These are phyloP conservation scores for Metschnikowia santaceciliae DNA, from an alignment of 805 yeast species.

Conservation along the genomic window DNA sequence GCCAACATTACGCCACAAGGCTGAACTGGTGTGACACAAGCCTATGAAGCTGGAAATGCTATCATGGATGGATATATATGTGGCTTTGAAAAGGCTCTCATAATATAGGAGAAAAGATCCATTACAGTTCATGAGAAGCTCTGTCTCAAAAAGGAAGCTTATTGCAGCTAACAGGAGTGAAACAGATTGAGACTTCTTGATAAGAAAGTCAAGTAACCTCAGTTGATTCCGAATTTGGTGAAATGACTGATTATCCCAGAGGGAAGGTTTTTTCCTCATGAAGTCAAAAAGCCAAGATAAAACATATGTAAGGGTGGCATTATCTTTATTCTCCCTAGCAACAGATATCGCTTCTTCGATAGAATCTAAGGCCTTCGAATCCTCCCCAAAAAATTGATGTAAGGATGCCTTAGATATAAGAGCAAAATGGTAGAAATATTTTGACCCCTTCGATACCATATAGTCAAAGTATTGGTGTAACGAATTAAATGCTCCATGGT, in stretches of 20 bases:
- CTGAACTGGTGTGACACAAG: conserved; percentile 42
- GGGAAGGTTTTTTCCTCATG: conserved; percentile 61
- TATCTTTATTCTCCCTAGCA: conserved; percentile 81
- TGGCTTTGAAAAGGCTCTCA: conserved; percentile 56
- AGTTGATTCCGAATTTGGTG: conserved; percentile 50
- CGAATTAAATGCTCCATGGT: conserved; percentile 49
- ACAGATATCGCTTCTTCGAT: conserved; percentile 84
- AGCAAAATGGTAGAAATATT: conserved; percentile 71
- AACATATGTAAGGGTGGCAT: conserved; percentile 64
- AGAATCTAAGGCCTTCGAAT: conserved; percentile 67
- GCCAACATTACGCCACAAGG: conserved; percentile 54
- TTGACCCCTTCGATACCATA: conserved; percentile 63
- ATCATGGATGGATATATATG: conserved; percentile 51
- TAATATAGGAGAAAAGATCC: conserved; percentile 41
- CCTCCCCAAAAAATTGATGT: conserved; percentile 64
- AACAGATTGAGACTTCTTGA: conserved; percentile 49
- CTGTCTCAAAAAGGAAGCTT: conserved; percentile 63
- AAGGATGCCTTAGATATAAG: conserved; percentile 66
- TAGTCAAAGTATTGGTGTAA: conserved; percentile 68
- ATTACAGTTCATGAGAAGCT: conserved; percentile 51
- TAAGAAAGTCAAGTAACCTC: conserved; percentile 62
- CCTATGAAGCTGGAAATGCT: conserved; percentile 40
- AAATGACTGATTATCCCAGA: conserved; percentile 44
- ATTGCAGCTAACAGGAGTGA: conserved; percentile 50
- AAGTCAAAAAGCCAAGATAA: conserved; percentile 73